phyloP scores from a whole-genome alignment of 2,329 filamentous ascomycete genomes.

The Fusarium oligoseptatum region DNA sequence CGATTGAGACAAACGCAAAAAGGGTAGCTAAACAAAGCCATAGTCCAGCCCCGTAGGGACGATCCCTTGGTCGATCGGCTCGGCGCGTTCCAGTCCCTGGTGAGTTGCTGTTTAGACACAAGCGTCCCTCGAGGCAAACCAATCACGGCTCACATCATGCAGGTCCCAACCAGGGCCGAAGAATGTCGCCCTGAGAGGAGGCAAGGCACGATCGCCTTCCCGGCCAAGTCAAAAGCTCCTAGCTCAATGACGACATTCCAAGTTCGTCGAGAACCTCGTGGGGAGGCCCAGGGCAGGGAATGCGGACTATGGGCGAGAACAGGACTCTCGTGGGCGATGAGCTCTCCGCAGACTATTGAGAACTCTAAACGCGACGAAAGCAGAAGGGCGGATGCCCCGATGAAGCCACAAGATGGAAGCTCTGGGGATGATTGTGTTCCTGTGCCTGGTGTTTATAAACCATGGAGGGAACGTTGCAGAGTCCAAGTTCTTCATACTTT shows the following conservation, averaged over 20 bases:
- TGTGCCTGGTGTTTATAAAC: slow-evolving; percentile 29
- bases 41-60: slow-evolving; percentile 6
- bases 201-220: slow-evolving; percentile 6
- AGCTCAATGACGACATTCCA: slow-evolving; percentile 36
- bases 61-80: slow-evolving; percentile 26
- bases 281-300: slow-evolving; percentile 22
- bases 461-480: background rate
- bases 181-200: background rate
- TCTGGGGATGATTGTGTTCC: background rate
- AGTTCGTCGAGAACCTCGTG: slow-evolving; percentile 15
- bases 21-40: background rate
- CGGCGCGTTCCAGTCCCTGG: slow-evolving; percentile 37
- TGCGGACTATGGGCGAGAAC: slow-evolving; percentile 33
- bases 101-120: slow-evolving; percentile 11
- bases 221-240: slow-evolving; percentile 1
- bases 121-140: slow-evolving; percentile 5
- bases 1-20: slow-evolving; percentile 30
- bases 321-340: slow-evolving; percentile 6
- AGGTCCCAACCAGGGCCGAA: slow-evolving; percentile 25
- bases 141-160: slow-evolving; percentile 24
- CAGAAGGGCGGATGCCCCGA: slow-evolving; percentile 19
- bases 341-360: slow-evolving; percentile 13
- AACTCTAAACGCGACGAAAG: slow-evolving; percentile 36
- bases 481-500: background rate
- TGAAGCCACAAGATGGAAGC: slow-evolving; percentile 22